Conservation (phyloP, 768 basidiomycete genomes). For the Phanerochaete carnosa region DNA sequence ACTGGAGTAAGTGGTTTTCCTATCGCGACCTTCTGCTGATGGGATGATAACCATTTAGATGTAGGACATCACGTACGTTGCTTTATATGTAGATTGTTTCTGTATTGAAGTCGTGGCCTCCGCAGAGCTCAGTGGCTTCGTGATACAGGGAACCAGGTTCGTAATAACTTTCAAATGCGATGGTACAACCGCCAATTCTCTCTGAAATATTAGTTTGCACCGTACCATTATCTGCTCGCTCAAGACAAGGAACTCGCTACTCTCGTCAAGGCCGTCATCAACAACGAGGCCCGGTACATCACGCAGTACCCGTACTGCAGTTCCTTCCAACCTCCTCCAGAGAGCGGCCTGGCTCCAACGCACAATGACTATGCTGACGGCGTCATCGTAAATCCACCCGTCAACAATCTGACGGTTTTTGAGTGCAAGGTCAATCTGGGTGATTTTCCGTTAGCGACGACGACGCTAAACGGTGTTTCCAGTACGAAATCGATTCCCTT, state of each 20-base stretch:
- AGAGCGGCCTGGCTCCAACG: conserved; percentile 55
- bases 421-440: conserved; percentile 66
- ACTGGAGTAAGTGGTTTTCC: conserved; percentile 52
- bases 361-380: conserved; percentile 68
- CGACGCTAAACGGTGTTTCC: not conserved
- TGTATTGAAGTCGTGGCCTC: conserved; percentile 7
- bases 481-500: conserved; percentile 81
- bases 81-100: not conserved
- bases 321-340: conserved; percentile 77
- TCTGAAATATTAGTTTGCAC: conserved; percentile 50
- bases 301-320: conserved; percentile 76
- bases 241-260: conserved; percentile 56
- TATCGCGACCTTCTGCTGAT: not conserved
- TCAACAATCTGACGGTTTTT: conserved; percentile 68
- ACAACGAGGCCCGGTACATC: conserved; percentile 74
- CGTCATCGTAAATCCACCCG: conserved; percentile 71
- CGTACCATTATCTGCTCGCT: conserved; percentile 59
- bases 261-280: conserved; percentile 78
- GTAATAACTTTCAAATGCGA: conserved; percentile 5
- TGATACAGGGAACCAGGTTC: conserved; percentile 75
- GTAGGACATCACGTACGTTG: conserved; percentile 72
- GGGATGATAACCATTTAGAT: conserved; percentile 4
- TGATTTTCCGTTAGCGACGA: not conserved
- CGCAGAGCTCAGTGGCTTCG: conserved; percentile 78
- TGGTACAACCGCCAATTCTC: not conserved